Base-by-base conservation (phyloP, 495 filamentous ascomycete genomes). In the Hypoxylon intermedium region DNA sequence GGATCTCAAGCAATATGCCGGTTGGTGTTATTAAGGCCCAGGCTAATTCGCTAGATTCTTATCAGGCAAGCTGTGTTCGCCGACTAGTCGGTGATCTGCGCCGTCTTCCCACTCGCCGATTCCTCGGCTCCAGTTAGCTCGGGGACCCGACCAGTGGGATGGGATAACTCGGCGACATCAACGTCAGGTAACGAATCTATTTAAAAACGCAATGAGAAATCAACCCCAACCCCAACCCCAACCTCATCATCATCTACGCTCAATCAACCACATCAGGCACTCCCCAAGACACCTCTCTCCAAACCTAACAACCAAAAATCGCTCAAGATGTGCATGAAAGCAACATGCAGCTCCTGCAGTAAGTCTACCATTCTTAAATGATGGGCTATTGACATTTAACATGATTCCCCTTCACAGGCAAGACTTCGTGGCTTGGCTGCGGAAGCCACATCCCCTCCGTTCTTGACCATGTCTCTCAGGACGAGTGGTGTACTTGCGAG, bases 351-450 rank as follows among this genome's bases (percentile, higher is more conserved):
- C 44, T 33, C 61, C n/a, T 73, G 70, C 45, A 40, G 68, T 73
- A 66, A 28, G 68, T 63, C 16, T 11, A 26, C 7, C 3, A 37
- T 12, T 11, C 34, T 42, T 31, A 5, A 12, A 16, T 19, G 37
- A 13, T 16, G 12, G n/a, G 15, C 23, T 34, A 18, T 2, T 12
- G 9, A 15, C n/a, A 2, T 44, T 40, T 44, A 34, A 38, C 28
- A 20, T 47, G 3, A 5, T 5, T 50, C 5, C 20, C 15, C 33
- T 43, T 20, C 13, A 59, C 50, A 91, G 89, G 82, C 49, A 87
- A 89, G 58, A 70, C 74, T 51, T 83, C 86, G 43, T 92, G 89
- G 89, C 80, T 73, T 60, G 89, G 89, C 52, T 92, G 89, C 74
- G 89, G 89, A 36, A 70, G 33, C 21, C 89, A 92, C 65, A 79